A percentile compares a stretch with the other conserved stretches of the same genome.
phyloP scores from a whole-genome alignment of 305 asterid genomes.

The Lippia alba region DNA sequence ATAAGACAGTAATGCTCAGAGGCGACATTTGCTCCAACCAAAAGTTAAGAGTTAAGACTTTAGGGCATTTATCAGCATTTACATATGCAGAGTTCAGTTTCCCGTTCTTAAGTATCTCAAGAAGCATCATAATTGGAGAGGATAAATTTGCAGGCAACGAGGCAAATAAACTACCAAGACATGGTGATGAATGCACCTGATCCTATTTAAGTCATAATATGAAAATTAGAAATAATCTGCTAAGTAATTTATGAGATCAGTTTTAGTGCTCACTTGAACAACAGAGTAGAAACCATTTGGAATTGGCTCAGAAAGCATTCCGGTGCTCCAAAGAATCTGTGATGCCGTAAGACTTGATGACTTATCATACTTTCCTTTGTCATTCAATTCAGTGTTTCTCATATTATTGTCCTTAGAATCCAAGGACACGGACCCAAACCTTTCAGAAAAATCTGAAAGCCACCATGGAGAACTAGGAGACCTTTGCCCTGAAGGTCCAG shows the following conservation, averaged over 20 bases:
- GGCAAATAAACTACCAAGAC: conserved; percentile 21
- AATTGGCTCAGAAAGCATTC: conserved; percentile 84
- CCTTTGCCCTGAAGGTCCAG: conserved; percentile 64
- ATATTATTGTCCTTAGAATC: conserved; percentile 52
- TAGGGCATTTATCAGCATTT: conserved; percentile 21
- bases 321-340: conserved; percentile 89
- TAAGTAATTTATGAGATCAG: conserved; percentile 30
- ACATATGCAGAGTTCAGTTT: conserved; percentile 2
- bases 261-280: conserved; percentile 75
- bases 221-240: conserved; percentile 16
- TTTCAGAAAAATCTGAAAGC: conserved; percentile 73
- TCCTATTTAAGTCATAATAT: conserved; percentile 21
- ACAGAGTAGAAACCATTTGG: conserved; percentile 97
- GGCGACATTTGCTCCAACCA: conserved; percentile 11
- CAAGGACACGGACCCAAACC: conserved; percentile 78
- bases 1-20: too few species aligned
- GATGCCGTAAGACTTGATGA: conserved; percentile 69
- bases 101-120: conserved; percentile 29
- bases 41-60: too few species aligned
- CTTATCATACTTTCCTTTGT: conserved; percentile 53
- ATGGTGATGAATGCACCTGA: conserved; percentile 17
- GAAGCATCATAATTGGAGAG: conserved; percentile 18
- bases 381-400: conserved; percentile 51
- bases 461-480: conserved; percentile 69
- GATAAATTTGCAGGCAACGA: conserved; percentile 9